Base-by-base conservation (phyloP, 192 early-diverging fungal genomes). In the Coemansia asiatica region DNA sequence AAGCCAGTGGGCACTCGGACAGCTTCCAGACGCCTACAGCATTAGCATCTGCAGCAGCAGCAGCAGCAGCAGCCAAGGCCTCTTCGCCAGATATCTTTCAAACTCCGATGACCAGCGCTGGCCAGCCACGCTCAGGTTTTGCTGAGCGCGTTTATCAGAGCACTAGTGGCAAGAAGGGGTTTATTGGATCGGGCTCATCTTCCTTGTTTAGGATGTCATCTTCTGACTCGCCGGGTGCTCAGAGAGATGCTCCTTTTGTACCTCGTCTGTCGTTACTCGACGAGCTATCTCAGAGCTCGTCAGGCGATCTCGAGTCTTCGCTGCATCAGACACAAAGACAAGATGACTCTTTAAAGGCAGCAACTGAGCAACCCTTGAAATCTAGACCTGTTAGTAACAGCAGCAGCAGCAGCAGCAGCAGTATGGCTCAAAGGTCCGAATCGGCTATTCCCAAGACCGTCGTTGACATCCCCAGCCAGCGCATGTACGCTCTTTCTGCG, bases 101-200 rank as follows among this genome's bases (percentile, higher is more conserved):
- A 4, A 56, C 60, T 2, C 33, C 70, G 27, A 50, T 18, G 29
- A 8, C 54, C 18, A 61, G 59, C 51, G 29, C 13, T 19, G 56
- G 13, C 8, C 25, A 35, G 23, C 16, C 31, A 13, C 62, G 61
- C 23, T 79, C 76, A 6, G 63, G 64, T 9, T 80, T 80, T 66
- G 72, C 71, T 26, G 77, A 80, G 21, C 77, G 77, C 36, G 72
- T 74, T 10, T 74, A 80, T 61, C 72, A 67, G 33, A 80, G 48
- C 72, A 71, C 67, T 12, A 68, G 71, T 2, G 60, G 56, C 6
- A 23, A n/a, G 55, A 56, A 44, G 15, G 56, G 49, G n/a, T 40
- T 36, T 48, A 46, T 38, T 8, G 36, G 29, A 8, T 8, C 40
- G 21, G 56, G 58, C 16, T 22, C 68, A n/a, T n/a, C n/a, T n/a